Evolutionary conservation across 106 monocot genomes (phyloP).

Genomic region (Dioscorea alata): DNA sequence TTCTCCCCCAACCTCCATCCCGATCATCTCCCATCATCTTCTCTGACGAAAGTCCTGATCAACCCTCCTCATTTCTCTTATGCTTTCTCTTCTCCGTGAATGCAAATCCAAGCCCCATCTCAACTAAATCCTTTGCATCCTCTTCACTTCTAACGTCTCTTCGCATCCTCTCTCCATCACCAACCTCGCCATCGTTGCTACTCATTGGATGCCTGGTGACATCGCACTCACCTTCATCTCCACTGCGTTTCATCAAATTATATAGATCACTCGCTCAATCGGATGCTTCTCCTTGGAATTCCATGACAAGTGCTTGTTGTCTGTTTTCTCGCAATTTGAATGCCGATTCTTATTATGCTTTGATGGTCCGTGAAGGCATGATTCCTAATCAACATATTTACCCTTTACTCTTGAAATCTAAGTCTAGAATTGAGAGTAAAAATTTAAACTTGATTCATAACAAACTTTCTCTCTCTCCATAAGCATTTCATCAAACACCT

Average conservation of each 20-base stretch:
- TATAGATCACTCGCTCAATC: not conserved
- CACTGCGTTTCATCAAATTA: not conserved
- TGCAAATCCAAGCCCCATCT: not conserved
- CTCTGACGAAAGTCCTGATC: too few relatives aligned
- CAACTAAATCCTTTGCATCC: conserved; percentile 18
- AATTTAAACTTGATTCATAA: conserved; percentile 14
- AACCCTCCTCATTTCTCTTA: too few relatives aligned
- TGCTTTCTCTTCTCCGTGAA: not conserved
- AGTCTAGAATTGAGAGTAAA: not conserved
- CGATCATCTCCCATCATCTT: too few relatives aligned
- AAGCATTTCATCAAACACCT: too few relatives aligned
- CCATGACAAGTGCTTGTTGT: conserved; percentile 9
- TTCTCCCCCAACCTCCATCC: too few relatives aligned
- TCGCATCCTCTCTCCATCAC: conserved; percentile 3
- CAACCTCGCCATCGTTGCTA: conserved; percentile 2
- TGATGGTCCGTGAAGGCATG: conserved; percentile 12
- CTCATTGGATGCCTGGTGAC: conserved; percentile 8
- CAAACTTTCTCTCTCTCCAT: too few relatives aligned
- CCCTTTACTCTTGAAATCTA: conserved; percentile 15
- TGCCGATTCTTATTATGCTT: conserved; percentile 4
- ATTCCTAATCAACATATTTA: conserved; percentile 25
- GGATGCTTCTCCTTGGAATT: conserved; percentile 9
- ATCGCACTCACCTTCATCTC: conserved; percentile 1
- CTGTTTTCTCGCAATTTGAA: not conserved
- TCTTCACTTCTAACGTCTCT: conserved; percentile 17